Evolutionary conservation across 2,329 filamentous ascomycete species (phyloP), one percentile per base, ranked within the genome.

Genomic region (Drechslerella coelobrocha): DNA sequence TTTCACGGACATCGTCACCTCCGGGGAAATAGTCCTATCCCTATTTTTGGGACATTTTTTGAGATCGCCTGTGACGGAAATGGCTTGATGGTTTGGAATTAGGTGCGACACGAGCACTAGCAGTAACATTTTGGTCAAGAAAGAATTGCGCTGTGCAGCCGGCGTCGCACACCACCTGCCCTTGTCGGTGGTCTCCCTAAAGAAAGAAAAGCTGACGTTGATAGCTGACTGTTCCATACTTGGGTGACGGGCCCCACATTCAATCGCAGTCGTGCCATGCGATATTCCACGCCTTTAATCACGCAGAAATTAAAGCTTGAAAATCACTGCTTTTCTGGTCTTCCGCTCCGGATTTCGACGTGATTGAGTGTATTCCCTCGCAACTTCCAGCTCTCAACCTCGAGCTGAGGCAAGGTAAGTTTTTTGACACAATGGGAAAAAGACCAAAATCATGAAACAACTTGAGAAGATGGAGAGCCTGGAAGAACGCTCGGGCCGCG

Each of bases 271-370:
- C 48, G 39, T 39, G 26, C 37, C 41, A 45, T 45, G 41, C 41
- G 51, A n/a, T 34, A 27, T 21, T 29, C 50, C 39, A 41, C 51
- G 26, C 31, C 52, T 34, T 45, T 47, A 61, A 37, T 48, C n/a
- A 55, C 31, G 34, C 12, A 54, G 51, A 69, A 39, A 43, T 61
- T 69, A 57, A 52, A 50, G 1, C 26, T 26, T 31, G 65, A 69
- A 53, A 69, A 69, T 69, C 65, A 48, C 62, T 68, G 39, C 62
- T 61, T 2, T 48, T 61, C 55, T 51, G 4, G 62, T 39, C 26
- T 23, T n/a, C 47, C 39, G 43, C 17, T 51, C 62, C 27, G 43
- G 29, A 6, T 31, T 31, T 61, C 41, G 56, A 50, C 41, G 37
- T 55, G 43, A 23, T 9, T 21, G 14, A 19, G 14, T 19, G 41